phyloP scores from a whole-genome alignment of 78 protist species.

The Cyanophora paradoxa region DNA sequence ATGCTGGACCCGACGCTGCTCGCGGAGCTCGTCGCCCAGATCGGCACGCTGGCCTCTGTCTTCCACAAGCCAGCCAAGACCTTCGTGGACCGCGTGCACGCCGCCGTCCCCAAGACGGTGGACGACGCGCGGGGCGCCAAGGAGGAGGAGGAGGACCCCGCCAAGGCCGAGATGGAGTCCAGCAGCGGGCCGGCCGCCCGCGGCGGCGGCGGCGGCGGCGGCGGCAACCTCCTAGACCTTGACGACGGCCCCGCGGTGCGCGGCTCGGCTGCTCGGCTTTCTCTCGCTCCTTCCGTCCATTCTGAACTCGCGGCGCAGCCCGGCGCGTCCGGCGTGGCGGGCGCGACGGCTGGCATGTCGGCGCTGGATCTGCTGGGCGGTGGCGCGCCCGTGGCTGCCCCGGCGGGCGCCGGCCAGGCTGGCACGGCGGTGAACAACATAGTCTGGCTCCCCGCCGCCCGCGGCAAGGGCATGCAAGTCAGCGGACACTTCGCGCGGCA shows the following conservation, averaged over 20 bases:
- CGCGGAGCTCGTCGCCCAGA: constrained; percentile 76
- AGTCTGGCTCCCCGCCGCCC: neutral
- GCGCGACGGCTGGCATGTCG: neutral
- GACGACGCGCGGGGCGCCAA: constrained; percentile 11
- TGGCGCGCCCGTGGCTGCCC: neutral
- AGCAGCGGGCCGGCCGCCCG: neutral
- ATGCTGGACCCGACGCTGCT: constrained; percentile 68
- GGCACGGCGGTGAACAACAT: too few species aligned
- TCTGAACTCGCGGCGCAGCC: too few species aligned
- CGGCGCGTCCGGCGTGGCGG: too few species aligned
- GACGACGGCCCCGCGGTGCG: neutral
- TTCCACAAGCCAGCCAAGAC: constrained; percentile 87
- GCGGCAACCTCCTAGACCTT: too few species aligned
- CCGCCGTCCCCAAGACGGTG: constrained; percentile 27
- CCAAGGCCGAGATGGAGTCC: neutral
- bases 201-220: neutral
- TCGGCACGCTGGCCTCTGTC: constrained; percentile 88
- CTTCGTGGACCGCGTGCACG: constrained; percentile 33
- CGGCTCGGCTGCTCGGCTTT: neutral
- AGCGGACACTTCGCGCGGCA: neutral
- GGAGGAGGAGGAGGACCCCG: neutral
- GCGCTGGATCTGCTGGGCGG: neutral
- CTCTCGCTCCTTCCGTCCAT: neutral
- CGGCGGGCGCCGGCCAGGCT: too few species aligned
- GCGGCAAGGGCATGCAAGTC: constrained; percentile 22